phyloP scores from a whole-genome alignment of 176 grass and related monocot species.

The Carex myosuroides region DNA sequence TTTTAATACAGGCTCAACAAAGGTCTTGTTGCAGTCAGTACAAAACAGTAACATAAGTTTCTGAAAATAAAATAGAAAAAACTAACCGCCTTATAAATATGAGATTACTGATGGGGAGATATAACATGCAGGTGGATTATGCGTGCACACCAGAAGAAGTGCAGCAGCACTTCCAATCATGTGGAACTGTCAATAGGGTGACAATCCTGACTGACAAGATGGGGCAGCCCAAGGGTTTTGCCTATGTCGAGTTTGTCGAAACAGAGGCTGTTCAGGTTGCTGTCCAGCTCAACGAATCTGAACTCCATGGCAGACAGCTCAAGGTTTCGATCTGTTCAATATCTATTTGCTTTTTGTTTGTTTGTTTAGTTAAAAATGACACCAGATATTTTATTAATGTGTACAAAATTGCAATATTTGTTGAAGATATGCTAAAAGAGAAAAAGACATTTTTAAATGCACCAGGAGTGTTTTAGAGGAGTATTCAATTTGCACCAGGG shows the following conservation, averaged over 20 bases:
- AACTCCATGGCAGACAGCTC: constrained; percentile 33
- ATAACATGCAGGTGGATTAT: constrained; percentile 31
- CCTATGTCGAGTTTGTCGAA: constrained; percentile 35
- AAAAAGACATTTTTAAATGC: not conserved
- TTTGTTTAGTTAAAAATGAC: not conserved
- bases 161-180: constrained; percentile 33
- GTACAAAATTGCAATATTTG: not conserved
- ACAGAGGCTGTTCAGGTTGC: constrained; percentile 27
- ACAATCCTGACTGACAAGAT: constrained; percentile 31
- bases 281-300: constrained; percentile 21
- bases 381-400: not conserved
- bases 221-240: constrained; percentile 36
- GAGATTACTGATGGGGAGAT: not conserved
- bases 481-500: not conserved
- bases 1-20: not conserved
- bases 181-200: constrained; percentile 32
- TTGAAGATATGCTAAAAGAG: not conserved
- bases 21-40: not conserved
- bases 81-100: not conserved
- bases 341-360: not conserved
- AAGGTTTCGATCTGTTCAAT: constrained; percentile 11
- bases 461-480: not conserved
- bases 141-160: constrained; percentile 32
- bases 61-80: not conserved
- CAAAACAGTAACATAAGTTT: not conserved